Evolutionary conservation across 139 green algal genomes (phyloP).

Genomic region (Haematococcus lacustris): DNA sequence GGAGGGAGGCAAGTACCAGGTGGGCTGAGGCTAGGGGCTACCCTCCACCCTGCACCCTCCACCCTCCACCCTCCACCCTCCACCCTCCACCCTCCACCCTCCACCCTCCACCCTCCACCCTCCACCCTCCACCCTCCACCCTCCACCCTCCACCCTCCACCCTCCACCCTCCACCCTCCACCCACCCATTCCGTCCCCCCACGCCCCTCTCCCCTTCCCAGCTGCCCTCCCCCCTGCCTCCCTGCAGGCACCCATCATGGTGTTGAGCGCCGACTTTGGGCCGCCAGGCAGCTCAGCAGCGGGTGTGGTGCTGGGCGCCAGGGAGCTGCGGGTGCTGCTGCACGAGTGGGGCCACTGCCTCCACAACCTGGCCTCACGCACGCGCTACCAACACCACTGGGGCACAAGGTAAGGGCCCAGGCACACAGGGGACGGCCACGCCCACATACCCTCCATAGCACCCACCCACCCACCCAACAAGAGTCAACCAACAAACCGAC

Average conservation of each 20-base stretch:
- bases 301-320: slow-evolving; percentile 16
- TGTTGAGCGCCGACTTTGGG: slow-evolving; percentile 63
- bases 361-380: slow-evolving; percentile 76
- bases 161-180: too few relatives aligned
- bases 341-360: slow-evolving; percentile 90
- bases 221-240: too few relatives aligned
- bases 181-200: too few relatives aligned
- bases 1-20: slow-evolving; percentile 30
- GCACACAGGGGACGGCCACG: not conserved
- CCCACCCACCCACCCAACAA: too few relatives aligned
- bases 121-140: too few relatives aligned
- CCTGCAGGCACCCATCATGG: slow-evolving; percentile 47
- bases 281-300: not conserved
- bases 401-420: slow-evolving; percentile 50
- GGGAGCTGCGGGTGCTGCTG: slow-evolving; percentile 70
- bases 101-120: too few relatives aligned
- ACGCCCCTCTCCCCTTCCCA: slow-evolving; percentile 1
- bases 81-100: too few relatives aligned
- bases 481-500: too few relatives aligned
- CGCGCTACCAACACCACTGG: slow-evolving; percentile 78
- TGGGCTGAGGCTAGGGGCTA: not conserved
- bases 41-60: too few relatives aligned
- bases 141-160: too few relatives aligned
- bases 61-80: too few relatives aligned
- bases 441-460: not conserved